Evolutionary conservation across 2,329 filamentous ascomycete genomes (phyloP), one percentile per base, ranked within the genome.

Genomic region (Biscogniauxia mediterranea): DNA sequence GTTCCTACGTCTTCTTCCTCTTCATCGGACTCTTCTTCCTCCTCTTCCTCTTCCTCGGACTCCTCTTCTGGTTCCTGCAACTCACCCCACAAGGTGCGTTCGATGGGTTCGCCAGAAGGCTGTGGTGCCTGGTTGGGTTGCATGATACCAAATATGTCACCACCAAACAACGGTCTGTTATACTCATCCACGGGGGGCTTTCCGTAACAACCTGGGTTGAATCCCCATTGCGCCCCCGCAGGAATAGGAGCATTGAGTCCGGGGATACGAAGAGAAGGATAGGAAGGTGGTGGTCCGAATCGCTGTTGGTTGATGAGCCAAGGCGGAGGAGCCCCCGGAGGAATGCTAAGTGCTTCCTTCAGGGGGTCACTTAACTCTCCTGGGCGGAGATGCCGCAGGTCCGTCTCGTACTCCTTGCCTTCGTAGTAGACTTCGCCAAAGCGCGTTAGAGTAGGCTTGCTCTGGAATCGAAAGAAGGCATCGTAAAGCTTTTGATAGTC

Each of bases 401-500:
- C 96, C 0, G 95, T 97, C 77, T 99, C 95, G 73, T 92, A 95
- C 75, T 99, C 95, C 76, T 99, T 99, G 73, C 95, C 95, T 77
- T 99, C 95, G 75, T 98, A 98, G 77, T 99, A 99, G n/a, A 99
- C 93, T 76, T 99, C 95, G 50, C 95, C 95, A 70, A 97, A 99
- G 52, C 93, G 86, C 32, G 95, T 98, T 65, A 99, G 80, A 69
- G 93, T 89, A 0, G 95, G 95, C 78, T 99, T 99, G 50, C 92
- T 96, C 79, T 99, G 95, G 74, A 97, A 96, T 62, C 93, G 87
- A 82, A 99, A 99, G 81, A 99, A 99, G 3, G 95, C 95, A 74
- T 98, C 95, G 78, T 98, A 98, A 58, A 98, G 87, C 76, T 95
- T 97, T 74, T 97, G 92, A 76, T 99, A 99, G 77, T 99, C 95